Conservation (phyloP, 129 eudicot species). For the Erigeron canadensis region DNA sequence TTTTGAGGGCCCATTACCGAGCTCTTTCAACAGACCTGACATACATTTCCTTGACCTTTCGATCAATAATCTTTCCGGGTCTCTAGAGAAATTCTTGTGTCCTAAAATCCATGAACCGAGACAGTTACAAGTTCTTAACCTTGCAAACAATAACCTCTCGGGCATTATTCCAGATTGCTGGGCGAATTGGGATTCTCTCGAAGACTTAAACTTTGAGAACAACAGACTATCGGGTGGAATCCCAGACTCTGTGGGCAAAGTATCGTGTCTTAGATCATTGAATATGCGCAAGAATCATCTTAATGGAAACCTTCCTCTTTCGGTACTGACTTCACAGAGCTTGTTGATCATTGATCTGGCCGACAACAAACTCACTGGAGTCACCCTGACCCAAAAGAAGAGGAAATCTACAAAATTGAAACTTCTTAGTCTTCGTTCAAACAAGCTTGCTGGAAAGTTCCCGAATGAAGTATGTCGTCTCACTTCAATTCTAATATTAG, state of each 20-base stretch:
- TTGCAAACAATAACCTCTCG: slow-evolving; percentile 33
- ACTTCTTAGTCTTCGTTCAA: slow-evolving; percentile 37
- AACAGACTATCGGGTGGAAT: slow-evolving; percentile 31
- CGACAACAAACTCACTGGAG: slow-evolving; percentile 33
- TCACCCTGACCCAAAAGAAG: slow-evolving; percentile 15
- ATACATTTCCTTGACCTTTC: slow-evolving; percentile 36
- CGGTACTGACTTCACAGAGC: slow-evolving; percentile 21
- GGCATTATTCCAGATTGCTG: slow-evolving; percentile 44
- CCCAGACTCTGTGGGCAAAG: slow-evolving; percentile 29
- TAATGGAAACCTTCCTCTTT: slow-evolving; percentile 27
- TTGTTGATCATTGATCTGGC: slow-evolving; percentile 27
- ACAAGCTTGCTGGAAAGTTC: slow-evolving; percentile 31
- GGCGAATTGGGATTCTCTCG: slow-evolving; percentile 32
- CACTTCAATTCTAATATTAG: slow-evolving; percentile 37
- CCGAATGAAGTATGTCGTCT: slow-evolving; percentile 38
- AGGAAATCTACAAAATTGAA: slow-evolving; percentile 16
- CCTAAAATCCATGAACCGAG: slow-evolving; percentile 4
- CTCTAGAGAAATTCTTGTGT: slow-evolving; percentile 38
- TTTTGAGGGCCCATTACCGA: slow-evolving; percentile 42
- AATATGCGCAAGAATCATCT: slow-evolving; percentile 38
- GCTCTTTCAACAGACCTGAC: slow-evolving; percentile 8
- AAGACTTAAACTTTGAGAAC: slow-evolving; percentile 30
- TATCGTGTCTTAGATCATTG: slow-evolving; percentile 22
- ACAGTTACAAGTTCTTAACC: slow-evolving; percentile 27
- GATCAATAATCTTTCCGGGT: slow-evolving; percentile 40